Base-by-base conservation (phyloP, 2,329 filamentous ascomycete species). In the Remersonia thermophila region DNA sequence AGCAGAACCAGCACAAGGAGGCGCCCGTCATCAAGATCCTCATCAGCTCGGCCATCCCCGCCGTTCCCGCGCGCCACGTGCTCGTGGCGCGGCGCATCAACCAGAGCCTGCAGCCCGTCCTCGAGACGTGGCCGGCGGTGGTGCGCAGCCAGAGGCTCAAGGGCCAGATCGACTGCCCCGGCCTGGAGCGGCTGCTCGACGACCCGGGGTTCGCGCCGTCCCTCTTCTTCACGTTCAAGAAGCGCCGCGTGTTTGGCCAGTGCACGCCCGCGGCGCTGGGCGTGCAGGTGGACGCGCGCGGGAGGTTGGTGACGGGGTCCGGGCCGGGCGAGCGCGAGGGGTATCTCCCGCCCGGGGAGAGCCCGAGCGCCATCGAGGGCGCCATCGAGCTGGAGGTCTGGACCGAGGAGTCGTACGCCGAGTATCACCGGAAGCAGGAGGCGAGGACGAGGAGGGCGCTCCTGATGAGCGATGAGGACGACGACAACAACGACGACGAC, bases 211-310 rank as follows among this genome's bases (percentile, higher is more conserved):
- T 67, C 16, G 57, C 66, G 2, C 59, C 67, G 4, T 61, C 65
- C 1, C 62, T 93, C 13, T 80, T 91, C 48, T 67, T 96, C 37
- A 91, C 83, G 0, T 94, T 83, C 79, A 78, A 77, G 44, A 70
- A 73, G 17, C 73, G 73, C 39, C 73, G 74, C 40, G 59, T 94
- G 3, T 94, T 81, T 53, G 74, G 82, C 45, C 70, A 72, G n/a
- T 83, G 82, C 4, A 87, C 80, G 1, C 78, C 83, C 40, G 66
- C 67, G 36, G 77, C 71, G 32, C 60, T 93, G 6, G 77, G 77
- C 6, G 69, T 91, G 31, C 52, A 59, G 7, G 60, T 64, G 0
- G 55, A 60, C 9, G 50, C 51, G 10, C 56, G 67, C 4, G 66
- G 67, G 28, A 55, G 63, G 11, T 55, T 69, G 33, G 40, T n/a